These are phyloP conservation scores for Ceratopteris richardii DNA, from an alignment of 75 land plant species.

Conservation along the genomic window DNA sequence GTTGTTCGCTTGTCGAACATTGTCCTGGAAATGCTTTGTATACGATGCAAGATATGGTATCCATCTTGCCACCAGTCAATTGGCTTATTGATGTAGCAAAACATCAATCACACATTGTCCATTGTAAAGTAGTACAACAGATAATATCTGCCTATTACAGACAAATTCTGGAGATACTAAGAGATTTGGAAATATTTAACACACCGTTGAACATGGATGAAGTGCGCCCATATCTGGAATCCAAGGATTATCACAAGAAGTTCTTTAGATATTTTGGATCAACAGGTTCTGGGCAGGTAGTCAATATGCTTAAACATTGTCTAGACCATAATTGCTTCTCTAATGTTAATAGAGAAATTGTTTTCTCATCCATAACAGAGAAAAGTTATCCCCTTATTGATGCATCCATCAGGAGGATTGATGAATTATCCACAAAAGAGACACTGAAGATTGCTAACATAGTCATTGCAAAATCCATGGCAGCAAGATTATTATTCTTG, in stretches of 20 bases:
- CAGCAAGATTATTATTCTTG: constrained; percentile 45
- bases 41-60: neutral
- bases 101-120: neutral
- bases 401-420: constrained; percentile 13
- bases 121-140: neutral
- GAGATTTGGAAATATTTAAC: neutral
- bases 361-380: constrained; percentile 44
- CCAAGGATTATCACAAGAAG: neutral
- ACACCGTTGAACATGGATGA: neutral
- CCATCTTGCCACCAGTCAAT: neutral
- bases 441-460: constrained; percentile 24
- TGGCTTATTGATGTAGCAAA: neutral
- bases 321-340: constrained; percentile 19
- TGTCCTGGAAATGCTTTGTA: neutral
- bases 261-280: constrained; percentile 1
- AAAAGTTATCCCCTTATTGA: constrained; percentile 14
- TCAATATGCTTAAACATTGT: constrained; percentile 34
- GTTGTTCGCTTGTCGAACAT: neutral
- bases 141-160: neutral
- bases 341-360: constrained; percentile 21
- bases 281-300: constrained; percentile 44
- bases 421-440: constrained; percentile 16
- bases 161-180: neutral
- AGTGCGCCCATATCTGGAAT: neutral
- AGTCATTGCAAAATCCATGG: constrained; percentile 34